phyloP scores from a whole-genome alignment of 257 asterid genomes.

The Striga asiatica region DNA sequence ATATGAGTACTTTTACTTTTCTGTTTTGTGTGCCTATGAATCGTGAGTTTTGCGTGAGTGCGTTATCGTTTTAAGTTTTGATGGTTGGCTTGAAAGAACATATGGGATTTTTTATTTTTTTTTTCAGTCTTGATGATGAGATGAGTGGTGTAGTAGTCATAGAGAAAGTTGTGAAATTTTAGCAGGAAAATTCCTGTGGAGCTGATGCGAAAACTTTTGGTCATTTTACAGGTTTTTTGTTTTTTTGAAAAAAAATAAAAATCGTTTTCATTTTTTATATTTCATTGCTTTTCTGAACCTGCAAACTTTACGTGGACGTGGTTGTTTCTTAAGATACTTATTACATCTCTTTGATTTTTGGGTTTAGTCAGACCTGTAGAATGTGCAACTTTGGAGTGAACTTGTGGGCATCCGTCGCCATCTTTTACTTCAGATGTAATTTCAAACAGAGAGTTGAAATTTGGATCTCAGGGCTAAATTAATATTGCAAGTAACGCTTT shows the following conservation, averaged over 20 bases:
- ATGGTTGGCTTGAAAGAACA: not conserved
- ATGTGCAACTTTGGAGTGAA: not conserved
- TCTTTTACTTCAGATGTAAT: too few relatives aligned
- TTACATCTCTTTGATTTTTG: too few relatives aligned
- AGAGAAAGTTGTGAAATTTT: not conserved
- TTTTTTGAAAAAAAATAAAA: too few relatives aligned
- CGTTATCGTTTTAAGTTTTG: conserved; percentile 1
- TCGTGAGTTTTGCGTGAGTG: too few relatives aligned
- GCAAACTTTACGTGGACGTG: too few relatives aligned
- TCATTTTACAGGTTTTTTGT: not conserved
- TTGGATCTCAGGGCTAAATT: too few relatives aligned
- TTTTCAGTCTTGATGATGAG: not conserved
- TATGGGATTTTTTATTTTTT: not conserved
- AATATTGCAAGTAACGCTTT: not conserved
- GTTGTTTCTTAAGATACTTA: too few relatives aligned
- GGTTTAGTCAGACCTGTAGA: too few relatives aligned
- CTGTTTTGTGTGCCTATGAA: too few relatives aligned
- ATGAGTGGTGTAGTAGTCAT: not conserved
- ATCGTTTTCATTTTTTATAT: not conserved
- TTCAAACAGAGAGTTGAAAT: too few relatives aligned
- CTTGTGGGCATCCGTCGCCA: too few relatives aligned
- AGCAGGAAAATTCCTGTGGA: not conserved
- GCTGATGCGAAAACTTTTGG: too few relatives aligned
- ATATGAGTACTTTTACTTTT: not conserved
- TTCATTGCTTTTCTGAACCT: not conserved